Conservation (phyloP, 352 stramenopile species). For the Globisporangium takayamanum region DNA sequence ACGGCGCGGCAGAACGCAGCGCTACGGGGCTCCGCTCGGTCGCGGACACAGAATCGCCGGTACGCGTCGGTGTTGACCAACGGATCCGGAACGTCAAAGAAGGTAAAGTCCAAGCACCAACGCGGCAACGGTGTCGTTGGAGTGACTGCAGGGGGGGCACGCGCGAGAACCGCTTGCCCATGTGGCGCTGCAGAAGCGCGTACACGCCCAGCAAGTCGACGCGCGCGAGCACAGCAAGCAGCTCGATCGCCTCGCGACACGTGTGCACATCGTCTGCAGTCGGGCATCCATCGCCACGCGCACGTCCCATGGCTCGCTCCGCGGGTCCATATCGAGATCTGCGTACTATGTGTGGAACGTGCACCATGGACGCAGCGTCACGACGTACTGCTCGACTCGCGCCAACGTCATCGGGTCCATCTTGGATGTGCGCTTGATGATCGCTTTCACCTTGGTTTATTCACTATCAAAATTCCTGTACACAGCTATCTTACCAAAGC, state of each 20-base stretch:
- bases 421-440: too few relatives aligned
- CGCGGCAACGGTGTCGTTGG: neutral
- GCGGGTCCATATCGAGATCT: neutral
- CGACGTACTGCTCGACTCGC: too few relatives aligned
- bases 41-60: too few relatives aligned
- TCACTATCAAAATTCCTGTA: too few relatives aligned
- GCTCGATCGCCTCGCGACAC: neutral
- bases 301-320: neutral
- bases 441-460: too few relatives aligned
- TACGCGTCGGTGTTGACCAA: too few relatives aligned
- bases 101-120: neutral
- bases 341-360: neutral
- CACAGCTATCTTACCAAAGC: too few relatives aligned
- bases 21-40: too few relatives aligned
- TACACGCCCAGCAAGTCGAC: neutral
- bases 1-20: too few relatives aligned
- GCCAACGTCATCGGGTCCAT: too few relatives aligned
- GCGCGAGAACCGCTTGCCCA: neutral
- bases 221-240: constrained; percentile 1
- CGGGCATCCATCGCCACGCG: neutral
- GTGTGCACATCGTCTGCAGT: neutral
- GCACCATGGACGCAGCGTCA: neutral
- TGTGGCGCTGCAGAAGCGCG: neutral
- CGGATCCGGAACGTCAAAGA: too few relatives aligned
- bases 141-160: neutral